A percentile compares a stretch with the other conserved stretches of the same genome.
These are phyloP conservation scores for Salvia miltiorrhiza DNA, from an alignment of 257 asterid species.

Conservation along the genomic window DNA sequence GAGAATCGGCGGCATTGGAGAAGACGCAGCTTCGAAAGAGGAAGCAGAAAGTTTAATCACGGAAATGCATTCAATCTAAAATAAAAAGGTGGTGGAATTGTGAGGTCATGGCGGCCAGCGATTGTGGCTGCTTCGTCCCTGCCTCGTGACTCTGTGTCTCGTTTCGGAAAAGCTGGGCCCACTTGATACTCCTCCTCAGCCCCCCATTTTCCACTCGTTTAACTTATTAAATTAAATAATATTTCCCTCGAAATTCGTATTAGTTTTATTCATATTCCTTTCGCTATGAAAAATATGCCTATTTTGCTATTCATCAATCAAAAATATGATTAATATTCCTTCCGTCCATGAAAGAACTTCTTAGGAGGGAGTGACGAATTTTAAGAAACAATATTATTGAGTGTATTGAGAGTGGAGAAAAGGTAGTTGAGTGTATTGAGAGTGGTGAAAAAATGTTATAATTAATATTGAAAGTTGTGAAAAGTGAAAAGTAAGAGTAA, in stretches of 20 bases:
- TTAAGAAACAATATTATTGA: too few relatives aligned
- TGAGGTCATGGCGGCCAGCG: slow-evolving; percentile 37
- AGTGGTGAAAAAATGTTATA: too few relatives aligned
- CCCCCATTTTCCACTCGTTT: background rate
- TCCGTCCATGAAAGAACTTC: too few relatives aligned
- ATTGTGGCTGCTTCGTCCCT: slow-evolving; percentile 24
- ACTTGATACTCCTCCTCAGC: background rate
- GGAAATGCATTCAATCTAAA: slow-evolving; percentile 1
- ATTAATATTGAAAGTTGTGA: too few relatives aligned
- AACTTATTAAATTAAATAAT: background rate
- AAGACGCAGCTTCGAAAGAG: background rate
- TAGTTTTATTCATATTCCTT: background rate
- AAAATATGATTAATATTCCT: too few relatives aligned
- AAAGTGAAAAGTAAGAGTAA: too few relatives aligned
- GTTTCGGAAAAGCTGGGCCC: slow-evolving; percentile 4
- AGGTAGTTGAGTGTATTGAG: too few relatives aligned
- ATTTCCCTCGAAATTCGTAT: background rate
- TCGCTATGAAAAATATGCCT: too few relatives aligned
- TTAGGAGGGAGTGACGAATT: too few relatives aligned
- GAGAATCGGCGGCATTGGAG: slow-evolving; percentile 21
- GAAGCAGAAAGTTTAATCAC: slow-evolving; percentile 24
- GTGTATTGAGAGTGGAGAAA: too few relatives aligned
- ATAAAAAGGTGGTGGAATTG: slow-evolving; percentile 11
- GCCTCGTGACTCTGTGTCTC: slow-evolving; percentile 20
- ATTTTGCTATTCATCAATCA: too few relatives aligned